Evolutionary conservation across 2,329 filamentous ascomycete genomes (phyloP).

Genomic region (Alternaria ethzedia): DNA sequence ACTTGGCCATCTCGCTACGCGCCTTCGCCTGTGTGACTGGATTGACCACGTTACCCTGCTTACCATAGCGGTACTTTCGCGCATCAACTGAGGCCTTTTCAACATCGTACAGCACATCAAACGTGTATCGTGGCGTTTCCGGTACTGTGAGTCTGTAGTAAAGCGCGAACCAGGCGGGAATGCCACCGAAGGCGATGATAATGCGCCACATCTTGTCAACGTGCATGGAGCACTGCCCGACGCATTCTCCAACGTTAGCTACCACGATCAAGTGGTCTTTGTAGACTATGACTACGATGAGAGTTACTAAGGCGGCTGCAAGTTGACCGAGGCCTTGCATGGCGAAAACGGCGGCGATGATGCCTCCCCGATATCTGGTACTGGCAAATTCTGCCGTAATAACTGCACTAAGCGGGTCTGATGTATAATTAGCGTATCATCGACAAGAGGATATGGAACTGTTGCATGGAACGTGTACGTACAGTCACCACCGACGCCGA

Average conservation of each 20-base stretch:
- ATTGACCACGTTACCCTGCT: slow-evolving; percentile 64
- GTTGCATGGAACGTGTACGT: slow-evolving; percentile 42
- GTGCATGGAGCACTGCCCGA: slow-evolving; percentile 68
- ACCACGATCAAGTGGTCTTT: slow-evolving; percentile 66
- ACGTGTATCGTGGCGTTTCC: slow-evolving; percentile 87
- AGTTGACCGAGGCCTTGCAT: slow-evolving; percentile 89
- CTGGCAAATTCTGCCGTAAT: slow-evolving; percentile 89
- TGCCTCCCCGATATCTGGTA: slow-evolving; percentile 83
- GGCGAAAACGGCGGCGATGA: slow-evolving; percentile 86
- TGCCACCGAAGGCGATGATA: slow-evolving; percentile 79
- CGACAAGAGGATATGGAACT: neutral
- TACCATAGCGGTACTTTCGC: slow-evolving; percentile 73
- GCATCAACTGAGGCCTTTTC: slow-evolving; percentile 69
- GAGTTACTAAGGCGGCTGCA: slow-evolving; percentile 73
- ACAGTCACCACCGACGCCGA: slow-evolving; percentile 42
- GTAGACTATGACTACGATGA: slow-evolving; percentile 76
- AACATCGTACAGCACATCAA: slow-evolving; percentile 77
- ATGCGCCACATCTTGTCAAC: slow-evolving; percentile 90
- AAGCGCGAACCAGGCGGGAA: slow-evolving; percentile 80
- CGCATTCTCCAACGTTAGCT: slow-evolving; percentile 62
- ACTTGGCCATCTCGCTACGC: slow-evolving; percentile 50
- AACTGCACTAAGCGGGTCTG: slow-evolving; percentile 75
- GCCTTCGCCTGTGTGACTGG: slow-evolving; percentile 67
- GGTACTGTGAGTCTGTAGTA: slow-evolving; percentile 89
- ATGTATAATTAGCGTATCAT: slow-evolving; percentile 1